phyloP scores from a whole-genome alignment of 192 early-diverging fungal genomes.

The Linnemannia zychae region DNA sequence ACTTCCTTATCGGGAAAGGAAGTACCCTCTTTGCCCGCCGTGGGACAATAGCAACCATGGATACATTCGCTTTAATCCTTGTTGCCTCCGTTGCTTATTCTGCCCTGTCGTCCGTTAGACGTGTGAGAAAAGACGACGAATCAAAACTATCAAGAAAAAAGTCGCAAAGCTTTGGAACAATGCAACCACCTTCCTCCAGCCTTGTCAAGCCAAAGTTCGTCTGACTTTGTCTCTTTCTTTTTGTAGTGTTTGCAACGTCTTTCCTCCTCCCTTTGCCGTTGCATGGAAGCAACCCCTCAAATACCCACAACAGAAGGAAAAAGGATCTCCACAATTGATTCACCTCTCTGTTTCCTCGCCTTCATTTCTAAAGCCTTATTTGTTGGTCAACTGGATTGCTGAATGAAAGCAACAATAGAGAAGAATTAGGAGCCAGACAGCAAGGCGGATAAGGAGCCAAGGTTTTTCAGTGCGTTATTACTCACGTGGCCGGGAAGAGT shows the following conservation, averaged over 20 bases:
- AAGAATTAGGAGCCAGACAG: too few relatives aligned
- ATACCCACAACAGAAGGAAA: not conserved
- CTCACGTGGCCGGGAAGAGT: not conserved
- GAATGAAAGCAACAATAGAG: too few relatives aligned
- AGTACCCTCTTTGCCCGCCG: constrained; percentile 7
- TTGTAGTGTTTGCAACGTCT: not conserved
- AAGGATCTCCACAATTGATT: not conserved
- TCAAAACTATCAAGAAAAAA: not conserved
- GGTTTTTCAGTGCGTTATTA: not conserved
- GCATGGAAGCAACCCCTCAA: not conserved
- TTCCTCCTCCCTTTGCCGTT: not conserved
- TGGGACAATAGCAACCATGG: not conserved
- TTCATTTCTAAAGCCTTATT: not conserved
- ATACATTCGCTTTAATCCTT: not conserved
- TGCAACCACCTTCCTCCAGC: not conserved
- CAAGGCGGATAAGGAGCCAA: too few relatives aligned
- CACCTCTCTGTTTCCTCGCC: not conserved
- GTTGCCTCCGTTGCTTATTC: not conserved
- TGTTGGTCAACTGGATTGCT: not conserved
- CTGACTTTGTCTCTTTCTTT: not conserved
- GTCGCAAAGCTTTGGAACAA: too few relatives aligned
- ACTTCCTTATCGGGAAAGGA: constrained; percentile 40
- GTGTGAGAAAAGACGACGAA: not conserved
- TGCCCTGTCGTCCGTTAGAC: not conserved
- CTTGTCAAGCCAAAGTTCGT: not conserved